Evolutionary conservation across 306 rosid genomes (phyloP), one percentile per base, ranked within the genome.

Genomic region (Prunus salicina): DNA sequence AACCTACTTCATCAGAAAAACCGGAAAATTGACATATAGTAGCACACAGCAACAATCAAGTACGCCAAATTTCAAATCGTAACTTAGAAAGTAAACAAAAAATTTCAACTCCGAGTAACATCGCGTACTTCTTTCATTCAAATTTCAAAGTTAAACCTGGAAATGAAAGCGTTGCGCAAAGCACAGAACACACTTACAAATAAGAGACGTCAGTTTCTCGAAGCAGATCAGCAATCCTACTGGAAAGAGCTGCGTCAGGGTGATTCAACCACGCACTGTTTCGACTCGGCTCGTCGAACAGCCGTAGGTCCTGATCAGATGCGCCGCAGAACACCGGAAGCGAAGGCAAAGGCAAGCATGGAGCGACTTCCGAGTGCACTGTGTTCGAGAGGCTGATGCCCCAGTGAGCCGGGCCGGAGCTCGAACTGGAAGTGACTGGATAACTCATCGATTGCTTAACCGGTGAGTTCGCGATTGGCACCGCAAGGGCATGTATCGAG

Each of bases 281-380:
- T 12, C 74, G 75, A 5, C 77, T 69, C 71, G 88, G 91, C 64
- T 74, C 82, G 76, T 92, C 98, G 43, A 87, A 79, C 69, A 96
- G 85, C 27, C 82, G 86, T 67, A 91, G 90, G 64, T 89, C 92
- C 71, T 80, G 91, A 73, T 84, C 90, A 57, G 97, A 86, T 22
- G 90, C 87, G 4, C 98, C 98, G 47, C 91, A 95, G 88, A 91
- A 92, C 47, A 95, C 93, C 58, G 97, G 99, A 30, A 95, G 93
- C 67, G 97, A 89, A 13, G 97, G 97, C 83, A 95, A 66, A 79
- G 97, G 97, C 82, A 95, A 80, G 93, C 91, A 91, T 1, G 97
- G 82, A 25, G 97, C 94, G 65, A 91, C 92, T 74, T 96, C 99
- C 45, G 99, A 96, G 82, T 92, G 97, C 43, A 89, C 52, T 8